Conservation (phyloP, 306 rosid genomes). For the Prunus salicina region DNA sequence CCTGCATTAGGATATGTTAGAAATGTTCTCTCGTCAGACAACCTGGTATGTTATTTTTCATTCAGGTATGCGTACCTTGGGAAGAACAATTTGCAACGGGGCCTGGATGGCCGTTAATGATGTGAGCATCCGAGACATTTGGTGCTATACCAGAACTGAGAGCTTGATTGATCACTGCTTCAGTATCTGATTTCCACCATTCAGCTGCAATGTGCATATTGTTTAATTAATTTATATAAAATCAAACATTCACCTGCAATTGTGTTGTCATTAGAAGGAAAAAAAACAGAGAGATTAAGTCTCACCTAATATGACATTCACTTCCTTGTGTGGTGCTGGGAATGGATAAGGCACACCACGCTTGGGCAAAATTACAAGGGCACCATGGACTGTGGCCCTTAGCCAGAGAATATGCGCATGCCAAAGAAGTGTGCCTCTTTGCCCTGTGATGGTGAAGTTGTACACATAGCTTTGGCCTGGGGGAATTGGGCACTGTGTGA, state of each 20-base stretch:
- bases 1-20: slow-evolving; percentile 24
- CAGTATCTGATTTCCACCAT: slow-evolving; percentile 99
- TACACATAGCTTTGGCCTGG: slow-evolving; percentile 64
- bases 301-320: slow-evolving; percentile 66
- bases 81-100: slow-evolving; percentile 52
- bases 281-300: neutral
- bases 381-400: slow-evolving; percentile 85
- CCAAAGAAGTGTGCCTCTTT: slow-evolving; percentile 89
- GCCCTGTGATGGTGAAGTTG: slow-evolving; percentile 86
- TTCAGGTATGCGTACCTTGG: slow-evolving; percentile 34
- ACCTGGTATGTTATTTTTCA: neutral
- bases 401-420: slow-evolving; percentile 91
- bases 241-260: neutral
- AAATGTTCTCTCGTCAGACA: neutral
- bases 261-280: neutral
- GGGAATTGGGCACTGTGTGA: slow-evolving; percentile 83
- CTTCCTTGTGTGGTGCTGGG: slow-evolving; percentile 74
- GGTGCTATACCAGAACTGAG: slow-evolving; percentile 76
- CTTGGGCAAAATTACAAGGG: slow-evolving; percentile 78
- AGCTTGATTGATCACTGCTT: slow-evolving; percentile 80
- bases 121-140: slow-evolving; percentile 88
- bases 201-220: slow-evolving; percentile 48
- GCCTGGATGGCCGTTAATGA: slow-evolving; percentile 87
- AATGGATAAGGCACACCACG: slow-evolving; percentile 85
- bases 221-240: neutral